Evolutionary conservation across 257 asterid genomes (phyloP).

Genomic region (Solanum commersonii): DNA sequence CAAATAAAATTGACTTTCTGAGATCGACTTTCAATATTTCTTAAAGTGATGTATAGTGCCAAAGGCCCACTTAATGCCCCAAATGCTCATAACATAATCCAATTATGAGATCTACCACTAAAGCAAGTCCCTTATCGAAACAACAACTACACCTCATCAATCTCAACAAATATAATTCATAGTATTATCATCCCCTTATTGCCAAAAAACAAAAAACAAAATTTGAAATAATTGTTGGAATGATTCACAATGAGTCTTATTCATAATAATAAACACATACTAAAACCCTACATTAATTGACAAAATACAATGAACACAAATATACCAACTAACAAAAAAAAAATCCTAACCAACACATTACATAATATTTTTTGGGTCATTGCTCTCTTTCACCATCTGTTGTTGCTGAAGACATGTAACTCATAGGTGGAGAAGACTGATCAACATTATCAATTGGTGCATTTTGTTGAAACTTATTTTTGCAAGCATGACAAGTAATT

Average conservation of each 20-base stretch:
- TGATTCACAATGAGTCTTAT: not conserved
- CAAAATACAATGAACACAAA: not conserved
- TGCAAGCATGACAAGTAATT: constrained; percentile 64
- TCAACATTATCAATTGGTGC: not conserved
- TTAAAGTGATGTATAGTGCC: not conserved
- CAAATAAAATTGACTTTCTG: too few species aligned
- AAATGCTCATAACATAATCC: not conserved
- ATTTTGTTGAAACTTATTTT: constrained; percentile 27
- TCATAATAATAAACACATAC: not conserved
- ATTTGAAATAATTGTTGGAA: not conserved
- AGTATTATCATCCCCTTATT: not conserved
- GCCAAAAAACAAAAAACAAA: not conserved
- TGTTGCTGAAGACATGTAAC: constrained; percentile 22
- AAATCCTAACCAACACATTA: not conserved
- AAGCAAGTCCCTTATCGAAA: not conserved
- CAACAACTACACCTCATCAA: not conserved
- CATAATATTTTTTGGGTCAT: not conserved
- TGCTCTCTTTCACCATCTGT: constrained; percentile 23
- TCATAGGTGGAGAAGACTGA: constrained; percentile 25
- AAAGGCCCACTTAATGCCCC: not conserved
- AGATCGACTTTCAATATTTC: too few species aligned
- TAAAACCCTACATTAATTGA: not conserved
- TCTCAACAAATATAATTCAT: not conserved
- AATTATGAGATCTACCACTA: not conserved
- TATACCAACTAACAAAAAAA: not conserved